Evolutionary conservation across 1,284 basidiomycete genomes (phyloP).

Genomic region (Ceratobasidium sp.): DNA sequence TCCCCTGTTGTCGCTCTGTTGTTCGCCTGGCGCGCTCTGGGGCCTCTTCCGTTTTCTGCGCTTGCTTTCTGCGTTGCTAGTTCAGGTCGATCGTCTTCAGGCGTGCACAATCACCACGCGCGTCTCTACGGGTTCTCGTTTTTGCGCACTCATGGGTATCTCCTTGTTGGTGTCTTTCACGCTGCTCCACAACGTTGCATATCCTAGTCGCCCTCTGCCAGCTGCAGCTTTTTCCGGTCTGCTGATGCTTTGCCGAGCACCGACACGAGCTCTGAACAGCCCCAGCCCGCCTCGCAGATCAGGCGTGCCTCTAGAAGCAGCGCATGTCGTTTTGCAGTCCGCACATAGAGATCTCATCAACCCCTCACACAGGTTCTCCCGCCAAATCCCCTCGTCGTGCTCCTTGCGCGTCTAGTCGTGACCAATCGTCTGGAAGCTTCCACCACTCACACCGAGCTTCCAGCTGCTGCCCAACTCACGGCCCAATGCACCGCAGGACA

Average conservation of each 20-base stretch:
- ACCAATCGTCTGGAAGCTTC: slow-evolving; percentile 46
- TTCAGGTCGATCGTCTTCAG: not conserved
- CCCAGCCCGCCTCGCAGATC: slow-evolving; percentile 45
- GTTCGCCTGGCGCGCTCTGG: slow-evolving; percentile 12
- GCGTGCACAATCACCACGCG: slow-evolving; percentile 40
- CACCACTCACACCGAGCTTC: slow-evolving; percentile 33
- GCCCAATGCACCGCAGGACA: slow-evolving; percentile 29
- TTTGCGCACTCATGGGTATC: slow-evolving; percentile 21
- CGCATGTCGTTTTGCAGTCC: slow-evolving; percentile 44
- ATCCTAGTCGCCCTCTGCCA: slow-evolving; percentile 35
- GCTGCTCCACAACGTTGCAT: slow-evolving; percentile 41
- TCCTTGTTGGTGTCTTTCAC: slow-evolving; percentile 30
- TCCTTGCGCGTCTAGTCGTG: slow-evolving; percentile 31
- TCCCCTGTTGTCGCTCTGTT: slow-evolving; percentile 24
- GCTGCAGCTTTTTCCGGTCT: slow-evolving; percentile 44
- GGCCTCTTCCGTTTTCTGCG: slow-evolving; percentile 12
- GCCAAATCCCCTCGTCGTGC: slow-evolving; percentile 46
- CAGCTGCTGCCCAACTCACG: slow-evolving; percentile 37
- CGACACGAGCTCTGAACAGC: slow-evolving; percentile 42
- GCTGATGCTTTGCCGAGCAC: slow-evolving; percentile 47
- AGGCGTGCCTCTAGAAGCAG: slow-evolving; percentile 46
- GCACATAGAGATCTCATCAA: slow-evolving; percentile 43
- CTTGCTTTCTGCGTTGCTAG: slow-evolving; percentile 42
- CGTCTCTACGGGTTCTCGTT: slow-evolving; percentile 44
- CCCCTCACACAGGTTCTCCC: slow-evolving; percentile 46